Percentiles rank a stretch among this genome's conserved stretches.
These are phyloP conservation scores for Pachysolen tannophilus DNA, from an alignment of 805 yeast species.

Conservation along the genomic window DNA sequence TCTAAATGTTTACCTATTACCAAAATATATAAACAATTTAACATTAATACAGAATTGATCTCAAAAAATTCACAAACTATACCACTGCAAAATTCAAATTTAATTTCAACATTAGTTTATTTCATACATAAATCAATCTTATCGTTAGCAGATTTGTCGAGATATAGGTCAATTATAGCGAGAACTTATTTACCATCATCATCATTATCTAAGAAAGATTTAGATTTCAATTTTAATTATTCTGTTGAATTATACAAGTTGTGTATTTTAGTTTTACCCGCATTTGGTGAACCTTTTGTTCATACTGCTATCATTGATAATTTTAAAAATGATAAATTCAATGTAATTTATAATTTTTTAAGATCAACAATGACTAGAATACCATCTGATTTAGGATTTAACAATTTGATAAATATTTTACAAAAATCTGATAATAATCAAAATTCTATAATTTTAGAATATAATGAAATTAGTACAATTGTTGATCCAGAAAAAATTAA, in stretches of 20 bases:
- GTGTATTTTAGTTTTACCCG: conserved; percentile 53
- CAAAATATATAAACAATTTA: conserved; percentile 21
- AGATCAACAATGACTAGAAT: conserved; percentile 50
- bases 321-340: conserved; percentile 37
- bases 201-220: conserved; percentile 24
- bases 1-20: conserved; percentile 24
- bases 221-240: conserved; percentile 31
- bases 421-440: conserved; percentile 28
- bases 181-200: conserved; percentile 28
- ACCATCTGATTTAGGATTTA: conserved; percentile 37
- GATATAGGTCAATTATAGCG: conserved; percentile 46
- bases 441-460: conserved; percentile 19
- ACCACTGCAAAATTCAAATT: conserved; percentile 21
- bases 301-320: conserved; percentile 51
- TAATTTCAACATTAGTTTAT: conserved; percentile 24
- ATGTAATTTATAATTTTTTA: conserved; percentile 44
- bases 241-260: conserved; percentile 39
- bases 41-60: conserved; percentile 13
- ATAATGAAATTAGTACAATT: conserved; percentile 11
- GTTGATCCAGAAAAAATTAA: conserved; percentile 18
- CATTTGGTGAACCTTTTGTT: conserved; percentile 60
- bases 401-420: conserved; percentile 32
- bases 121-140: conserved; percentile 41
- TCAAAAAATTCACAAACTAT: no score
- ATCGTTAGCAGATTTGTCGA: conserved; percentile 49